Base-by-base conservation (phyloP, 129 eudicot species). In the Deinandra increscens region DNA sequence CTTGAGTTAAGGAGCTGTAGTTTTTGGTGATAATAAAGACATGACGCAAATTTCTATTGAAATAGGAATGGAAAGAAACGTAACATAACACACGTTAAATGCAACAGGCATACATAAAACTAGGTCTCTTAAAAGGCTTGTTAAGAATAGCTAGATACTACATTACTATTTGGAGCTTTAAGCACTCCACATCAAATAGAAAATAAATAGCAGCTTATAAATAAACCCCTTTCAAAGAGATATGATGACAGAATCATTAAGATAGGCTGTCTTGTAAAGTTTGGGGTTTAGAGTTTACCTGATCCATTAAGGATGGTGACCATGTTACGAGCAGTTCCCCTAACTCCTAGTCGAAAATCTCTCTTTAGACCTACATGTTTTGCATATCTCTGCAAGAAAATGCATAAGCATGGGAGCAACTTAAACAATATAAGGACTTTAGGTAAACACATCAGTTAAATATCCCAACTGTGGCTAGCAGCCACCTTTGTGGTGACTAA, bases 321-420 rank as follows among this genome's bases (percentile, higher is more conserved):
- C 99, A 93, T 93, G 80, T 93, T 93, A 64, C 90, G 92, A 50
- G 99, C 97, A 74, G 97, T 87, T 67, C 99, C 99, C 84, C 99
- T 79, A 60, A 93, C 99, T 54, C 90, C 99, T 34, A 93, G 86
- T 63, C 99, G 90, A 72, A 93, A 89, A 77, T 87, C 88, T 75
- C 97, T 87, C 92, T 89, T 93, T 70, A 89, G 72, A 61, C 99
- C 99, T 76, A 93, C 97, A 82, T 89, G 69, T 72, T 87, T 89
- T 48, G 93, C 97, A 79, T 93, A 93, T 81, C 87, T 93, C 99
- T 93, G 86, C 71, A 78, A 31, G 66, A 62, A 54, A 58, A 73
- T 45, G 43, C 19, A 72, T 22, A 73, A 22, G 46, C 23, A 26
- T 43, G 38, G 33, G 58, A 67, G 56, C 37, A 46, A 75, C 31